Percentiles rank a stretch among this genome's conserved stretches.
Conservation (phyloP, 1,284 basidiomycete genomes). For the Austroboletus sp. region DNA sequence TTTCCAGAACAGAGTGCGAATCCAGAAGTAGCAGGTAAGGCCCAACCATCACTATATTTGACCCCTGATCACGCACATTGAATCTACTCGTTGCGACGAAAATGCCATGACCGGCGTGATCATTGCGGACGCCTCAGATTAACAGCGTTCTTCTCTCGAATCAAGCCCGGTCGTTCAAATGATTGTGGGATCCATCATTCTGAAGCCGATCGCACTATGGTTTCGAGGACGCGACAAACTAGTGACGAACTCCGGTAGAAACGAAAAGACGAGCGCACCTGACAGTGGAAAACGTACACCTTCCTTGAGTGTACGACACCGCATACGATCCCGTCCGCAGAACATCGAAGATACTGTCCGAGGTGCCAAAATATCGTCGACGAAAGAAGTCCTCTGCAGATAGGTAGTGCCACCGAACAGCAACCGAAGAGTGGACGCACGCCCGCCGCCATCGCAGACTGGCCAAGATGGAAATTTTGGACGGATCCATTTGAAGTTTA, state of each 20-base stretch:
- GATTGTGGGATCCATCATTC: constrained; percentile 3
- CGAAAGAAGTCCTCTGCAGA: constrained; percentile 8
- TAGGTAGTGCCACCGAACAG: constrained; percentile 21
- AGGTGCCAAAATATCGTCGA: constrained; percentile 1
- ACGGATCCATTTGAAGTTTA: constrained; percentile 3
- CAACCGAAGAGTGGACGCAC: no score
- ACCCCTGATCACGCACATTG: constrained; percentile 21
- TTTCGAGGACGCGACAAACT: constrained; percentile 2
- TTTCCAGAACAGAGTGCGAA: constrained; percentile 26
- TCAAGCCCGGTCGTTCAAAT: constrained; percentile 3
- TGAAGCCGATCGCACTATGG: constrained; percentile 4
- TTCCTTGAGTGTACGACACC: constrained; percentile 1
- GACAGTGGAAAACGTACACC: not conserved
- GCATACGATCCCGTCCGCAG: constrained; percentile 7
- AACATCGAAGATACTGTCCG: constrained; percentile 14
- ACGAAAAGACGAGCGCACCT: not conserved
- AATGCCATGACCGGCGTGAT: constrained; percentile 21
- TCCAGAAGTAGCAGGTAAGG: constrained; percentile 28
- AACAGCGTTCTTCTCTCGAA: constrained; percentile 16
- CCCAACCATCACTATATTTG: constrained; percentile 24
- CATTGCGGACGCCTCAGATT: constrained; percentile 23
- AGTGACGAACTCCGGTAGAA: constrained; percentile 8
- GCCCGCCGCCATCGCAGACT: constrained; percentile 30
- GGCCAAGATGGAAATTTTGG: constrained; percentile 21
- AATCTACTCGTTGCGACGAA: constrained; percentile 22